A percentile compares a stretch with the other conserved stretches of the same genome.
These are phyloP conservation scores for Aspergillus japonicus DNA, from an alignment of 2,329 filamentous ascomycete species.

Conservation along the genomic window DNA sequence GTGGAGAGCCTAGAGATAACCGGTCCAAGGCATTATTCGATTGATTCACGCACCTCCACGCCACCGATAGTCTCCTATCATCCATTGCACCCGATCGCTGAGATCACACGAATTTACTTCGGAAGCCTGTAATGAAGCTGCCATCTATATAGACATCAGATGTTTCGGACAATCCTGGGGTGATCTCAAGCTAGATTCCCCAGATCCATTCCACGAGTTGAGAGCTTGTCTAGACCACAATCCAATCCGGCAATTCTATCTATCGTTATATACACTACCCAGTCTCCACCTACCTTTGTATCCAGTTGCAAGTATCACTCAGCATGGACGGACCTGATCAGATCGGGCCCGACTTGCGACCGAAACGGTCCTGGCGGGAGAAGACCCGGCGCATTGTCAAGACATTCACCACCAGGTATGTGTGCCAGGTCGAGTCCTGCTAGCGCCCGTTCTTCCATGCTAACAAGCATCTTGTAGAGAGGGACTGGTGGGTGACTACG, in stretches of 20 bases:
- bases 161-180: neutral
- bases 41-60: conserved; percentile 16
- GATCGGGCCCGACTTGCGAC: conserved; percentile 43
- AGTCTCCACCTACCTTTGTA: neutral
- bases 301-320: neutral
- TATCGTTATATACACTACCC: neutral
- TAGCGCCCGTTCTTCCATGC: neutral
- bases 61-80: conserved; percentile 8
- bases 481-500: conserved; percentile 79
- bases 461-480: conserved; percentile 45
- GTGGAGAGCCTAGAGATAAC: conserved; percentile 16
- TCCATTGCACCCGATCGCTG: neutral
- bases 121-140: neutral
- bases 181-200: conserved; percentile 2
- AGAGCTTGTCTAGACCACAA: neutral
- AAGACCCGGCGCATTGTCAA: conserved; percentile 34
- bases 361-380: conserved; percentile 39
- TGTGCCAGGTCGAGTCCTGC: neutral
- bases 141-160: conserved; percentile 7
- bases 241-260: neutral
- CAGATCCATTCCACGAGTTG: neutral
- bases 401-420: conserved; percentile 45
- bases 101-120: neutral
- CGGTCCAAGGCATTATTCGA: conserved; percentile 17
- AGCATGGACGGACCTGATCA: conserved; percentile 41